phyloP scores from a whole-genome alignment of 768 basidiomycete genomes.

The Tricholoma matsutake region DNA sequence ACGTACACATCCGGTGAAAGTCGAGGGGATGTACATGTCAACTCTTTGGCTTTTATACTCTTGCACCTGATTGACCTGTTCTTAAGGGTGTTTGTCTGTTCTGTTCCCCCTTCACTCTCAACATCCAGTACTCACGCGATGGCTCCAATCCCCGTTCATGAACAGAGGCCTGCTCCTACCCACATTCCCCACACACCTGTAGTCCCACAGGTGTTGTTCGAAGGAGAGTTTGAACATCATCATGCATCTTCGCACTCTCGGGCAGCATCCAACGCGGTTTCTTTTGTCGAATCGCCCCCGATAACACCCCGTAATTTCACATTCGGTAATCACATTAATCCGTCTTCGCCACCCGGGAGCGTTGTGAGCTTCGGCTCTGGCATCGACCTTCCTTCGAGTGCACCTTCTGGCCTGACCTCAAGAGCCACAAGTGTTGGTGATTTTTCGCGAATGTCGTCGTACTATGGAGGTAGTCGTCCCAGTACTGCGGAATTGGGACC shows the following conservation, averaged over 20 bases:
- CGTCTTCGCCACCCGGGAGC: constrained; percentile 53
- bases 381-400: constrained; percentile 26
- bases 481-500: constrained; percentile 25
- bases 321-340: constrained; percentile 33
- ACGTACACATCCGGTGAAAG: constrained; percentile 22
- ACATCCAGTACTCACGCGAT: constrained; percentile 6
- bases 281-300: constrained; percentile 36
- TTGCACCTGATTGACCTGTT: constrained; percentile 15
- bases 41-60: constrained; percentile 28
- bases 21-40: constrained; percentile 23
- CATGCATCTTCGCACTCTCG: constrained; percentile 30
- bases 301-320: constrained; percentile 38
- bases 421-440: constrained; percentile 41
- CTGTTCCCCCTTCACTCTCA: constrained; percentile 2
- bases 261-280: constrained; percentile 29
- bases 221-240: constrained; percentile 27
- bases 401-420: constrained; percentile 39
- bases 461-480: constrained; percentile 34
- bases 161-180: constrained; percentile 31
- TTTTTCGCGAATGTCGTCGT: constrained; percentile 38
- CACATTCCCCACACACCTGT: constrained; percentile 13
- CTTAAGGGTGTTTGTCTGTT: constrained; percentile 11
- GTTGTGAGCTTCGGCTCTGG: constrained; percentile 41
- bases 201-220: constrained; percentile 22
- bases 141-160: constrained; percentile 15